Evolutionary conservation across 306 rosid species (phyloP).

Genomic region (Dicorynia guianensis): DNA sequence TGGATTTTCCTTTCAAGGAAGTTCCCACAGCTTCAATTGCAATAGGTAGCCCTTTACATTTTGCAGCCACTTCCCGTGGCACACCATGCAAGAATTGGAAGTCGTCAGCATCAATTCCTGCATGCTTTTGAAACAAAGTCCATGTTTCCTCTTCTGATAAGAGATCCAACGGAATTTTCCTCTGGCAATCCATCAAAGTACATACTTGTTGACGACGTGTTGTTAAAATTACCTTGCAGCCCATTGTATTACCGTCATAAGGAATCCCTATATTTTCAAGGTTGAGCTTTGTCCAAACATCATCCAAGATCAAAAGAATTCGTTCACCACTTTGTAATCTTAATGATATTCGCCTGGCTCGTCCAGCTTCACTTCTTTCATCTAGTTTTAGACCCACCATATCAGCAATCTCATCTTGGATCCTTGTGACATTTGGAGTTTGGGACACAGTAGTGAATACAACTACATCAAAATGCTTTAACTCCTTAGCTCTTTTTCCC

Average conservation of each 20-base stretch:
- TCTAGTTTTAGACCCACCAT: not conserved
- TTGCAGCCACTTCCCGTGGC: not conserved
- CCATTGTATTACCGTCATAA: not conserved
- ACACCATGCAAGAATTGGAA: no score
- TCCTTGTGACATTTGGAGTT: not conserved
- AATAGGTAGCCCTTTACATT: no score
- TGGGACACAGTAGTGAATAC: not conserved
- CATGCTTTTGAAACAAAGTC: no score
- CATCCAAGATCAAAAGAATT: constrained; percentile 3
- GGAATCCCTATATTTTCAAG: constrained; percentile 2
- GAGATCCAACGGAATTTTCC: no score
- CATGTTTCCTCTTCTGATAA: no score
- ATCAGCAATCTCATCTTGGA: not conserved
- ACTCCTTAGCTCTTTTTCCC: not conserved
- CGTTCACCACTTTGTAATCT: not conserved
- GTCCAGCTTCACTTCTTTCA: not conserved
- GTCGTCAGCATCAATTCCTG: no score
- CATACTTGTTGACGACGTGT: no score
- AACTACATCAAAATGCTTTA: not conserved
- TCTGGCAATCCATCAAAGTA: no score
- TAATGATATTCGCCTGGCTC: not conserved
- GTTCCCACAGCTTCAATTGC: not conserved
- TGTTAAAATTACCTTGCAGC: not conserved
- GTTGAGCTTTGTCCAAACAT: not conserved
- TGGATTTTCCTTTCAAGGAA: not conserved